Base-by-base conservation (phyloP, 225 moss, liverwort and hornwort genomes). In the Polytrichum commune region DNA sequence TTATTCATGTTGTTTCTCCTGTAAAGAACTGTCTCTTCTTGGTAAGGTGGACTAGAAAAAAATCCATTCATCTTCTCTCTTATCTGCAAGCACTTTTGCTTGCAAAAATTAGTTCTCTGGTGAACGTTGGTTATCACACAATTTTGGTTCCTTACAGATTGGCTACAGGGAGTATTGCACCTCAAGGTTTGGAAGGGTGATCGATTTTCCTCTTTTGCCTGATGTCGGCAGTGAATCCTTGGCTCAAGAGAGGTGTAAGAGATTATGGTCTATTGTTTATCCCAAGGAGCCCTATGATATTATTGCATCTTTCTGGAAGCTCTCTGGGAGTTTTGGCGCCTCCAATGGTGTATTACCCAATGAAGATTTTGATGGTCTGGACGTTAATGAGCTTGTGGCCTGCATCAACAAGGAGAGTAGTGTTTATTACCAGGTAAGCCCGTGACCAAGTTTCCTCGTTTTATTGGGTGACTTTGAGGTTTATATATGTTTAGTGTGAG, bases 201-300 rank as follows among this genome's bases (percentile, higher is more conserved):
- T 94, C 29, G 92, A 92, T 72, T 82, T 80, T 46, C 93, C 92
- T 53, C 29, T 83, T 53, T 73, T 92, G 33, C 79, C 80, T 0
- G 85, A 85, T 79, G 73, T 77, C 8, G 88, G 84, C 64, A 85
- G 80, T 74, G 93, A 91, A 80, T 72, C 75, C 61, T 83, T 82
- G 53, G 90, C 93, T 3, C 93, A 86, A 29, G 93, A 94, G 62
- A 83, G 92, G 60, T 92, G 93, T 60, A 81, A 79, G 27, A 77
- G 78, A 27, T 62, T 92, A 53, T 94, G 93, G 93, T 68, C 72
- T 5, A 77, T 77, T 65, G 71, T 69, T 1, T 92, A 88, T 68
- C 92, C 92, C 18, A 89, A 85, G 71, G 93, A 94, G 75, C 90
- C 90, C 4, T 94, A 88, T 61, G 93, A 92, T 72, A 83, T 88